Percentiles rank a stretch among this genome's conserved stretches.
phyloP scores from a whole-genome alignment of 2,329 filamentous ascomycete species.

The Westerdykella aurantiaca region DNA sequence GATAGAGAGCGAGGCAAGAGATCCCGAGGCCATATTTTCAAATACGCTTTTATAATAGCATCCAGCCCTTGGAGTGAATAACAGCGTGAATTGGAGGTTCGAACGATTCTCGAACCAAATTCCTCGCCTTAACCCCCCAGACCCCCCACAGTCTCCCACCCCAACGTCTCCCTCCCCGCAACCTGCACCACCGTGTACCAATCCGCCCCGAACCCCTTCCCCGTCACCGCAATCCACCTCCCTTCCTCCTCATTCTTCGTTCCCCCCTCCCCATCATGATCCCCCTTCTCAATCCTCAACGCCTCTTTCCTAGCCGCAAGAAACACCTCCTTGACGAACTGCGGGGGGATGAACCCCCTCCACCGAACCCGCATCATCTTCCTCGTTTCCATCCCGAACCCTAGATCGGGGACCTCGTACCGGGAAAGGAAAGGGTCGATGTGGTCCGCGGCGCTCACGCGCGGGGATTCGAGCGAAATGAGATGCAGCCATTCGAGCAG shows the following conservation, averaged over 20 bases:
- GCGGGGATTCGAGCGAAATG: constrained; percentile 59
- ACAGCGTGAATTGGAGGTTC: too few species aligned
- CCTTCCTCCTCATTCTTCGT: constrained; percentile 9
- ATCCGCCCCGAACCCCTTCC: constrained; percentile 19
- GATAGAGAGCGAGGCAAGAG: too few species aligned
- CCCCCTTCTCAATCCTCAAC: constrained; percentile 12
- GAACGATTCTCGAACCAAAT: too few species aligned
- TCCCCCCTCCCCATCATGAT: constrained; percentile 9
- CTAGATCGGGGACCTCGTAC: constrained; percentile 54
- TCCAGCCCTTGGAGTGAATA: too few species aligned
- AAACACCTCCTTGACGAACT: constrained; percentile 29
- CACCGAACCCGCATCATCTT: constrained; percentile 38
- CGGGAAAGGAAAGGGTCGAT: constrained; percentile 65
- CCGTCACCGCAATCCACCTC: constrained; percentile 29
- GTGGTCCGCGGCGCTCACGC: constrained; percentile 51
- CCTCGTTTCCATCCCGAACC: constrained; percentile 5
- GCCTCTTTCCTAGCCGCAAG: constrained; percentile 17
- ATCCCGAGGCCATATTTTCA: too few species aligned
- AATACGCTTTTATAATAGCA: too few species aligned
- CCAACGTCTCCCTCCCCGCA: constrained; percentile 26
- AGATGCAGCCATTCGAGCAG: constrained; percentile 72
- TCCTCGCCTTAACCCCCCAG: neutral
- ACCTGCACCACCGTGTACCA: constrained; percentile 33
- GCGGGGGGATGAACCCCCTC: constrained; percentile 39
- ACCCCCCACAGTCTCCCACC: constrained; percentile 26